Percentiles rank a stretch among this genome's conserved stretches.
Conservation (phyloP, 495 filamentous ascomycete species). For the Hapsidospora chrysogenum region DNA sequence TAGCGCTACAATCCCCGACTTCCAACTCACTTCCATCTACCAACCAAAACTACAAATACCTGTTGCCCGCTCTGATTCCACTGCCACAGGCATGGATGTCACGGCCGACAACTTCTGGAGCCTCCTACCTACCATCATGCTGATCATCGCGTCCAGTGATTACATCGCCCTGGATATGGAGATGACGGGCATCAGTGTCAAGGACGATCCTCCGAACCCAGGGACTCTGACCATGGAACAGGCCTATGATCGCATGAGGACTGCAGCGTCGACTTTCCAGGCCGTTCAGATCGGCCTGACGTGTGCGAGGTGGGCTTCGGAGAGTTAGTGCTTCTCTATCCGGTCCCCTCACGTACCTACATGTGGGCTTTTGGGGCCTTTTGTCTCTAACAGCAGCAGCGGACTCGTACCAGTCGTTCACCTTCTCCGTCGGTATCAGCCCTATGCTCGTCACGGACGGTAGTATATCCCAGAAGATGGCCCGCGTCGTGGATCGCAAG, state of each 20-base stretch:
- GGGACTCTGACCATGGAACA: slow-evolving; percentile 35
- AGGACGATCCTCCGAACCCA: slow-evolving; percentile 1
- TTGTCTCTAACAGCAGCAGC: background rate
- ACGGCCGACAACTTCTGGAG: slow-evolving; percentile 32
- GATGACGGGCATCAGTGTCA: slow-evolving; percentile 46
- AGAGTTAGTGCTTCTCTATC: slow-evolving; percentile 5
- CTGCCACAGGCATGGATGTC: slow-evolving; percentile 72
- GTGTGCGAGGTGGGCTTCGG: slow-evolving; percentile 36
- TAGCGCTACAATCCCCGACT: too few species aligned
- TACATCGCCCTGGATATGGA: slow-evolving; percentile 67
- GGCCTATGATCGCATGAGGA: slow-evolving; percentile 46
- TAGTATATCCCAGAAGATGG: slow-evolving; percentile 2
- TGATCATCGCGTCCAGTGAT: slow-evolving; percentile 37
- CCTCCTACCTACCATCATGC: slow-evolving; percentile 40
- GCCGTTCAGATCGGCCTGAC: slow-evolving; percentile 67
- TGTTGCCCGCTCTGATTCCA: too few species aligned
- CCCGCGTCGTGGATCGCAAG: slow-evolving; percentile 16
- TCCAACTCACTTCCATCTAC: too few species aligned
- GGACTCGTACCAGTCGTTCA: background rate
- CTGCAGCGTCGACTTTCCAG: slow-evolving; percentile 51
- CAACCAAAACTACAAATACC: too few species aligned
- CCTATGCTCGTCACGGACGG: slow-evolving; percentile 1
- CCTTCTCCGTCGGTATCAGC: slow-evolving; percentile 3
- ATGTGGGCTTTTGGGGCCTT: too few species aligned
- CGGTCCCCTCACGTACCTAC: background rate